Evolutionary conservation across 768 basidiomycete species (phyloP), one percentile per base, ranked within the genome.

Genomic region (Favolaschia claudopus): DNA sequence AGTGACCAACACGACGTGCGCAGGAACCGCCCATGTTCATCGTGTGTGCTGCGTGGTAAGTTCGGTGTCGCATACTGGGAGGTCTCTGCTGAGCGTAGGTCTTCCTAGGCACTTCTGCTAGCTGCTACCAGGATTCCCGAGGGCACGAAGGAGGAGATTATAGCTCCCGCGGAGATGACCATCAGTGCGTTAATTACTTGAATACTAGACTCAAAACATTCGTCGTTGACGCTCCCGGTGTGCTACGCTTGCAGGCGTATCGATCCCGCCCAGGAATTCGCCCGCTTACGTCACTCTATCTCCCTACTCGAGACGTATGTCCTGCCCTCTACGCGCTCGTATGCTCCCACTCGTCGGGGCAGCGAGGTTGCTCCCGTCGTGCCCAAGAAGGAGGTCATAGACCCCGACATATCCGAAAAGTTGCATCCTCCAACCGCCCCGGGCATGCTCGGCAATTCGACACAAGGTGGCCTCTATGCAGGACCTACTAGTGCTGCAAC

Each of bases 21-120:
- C 71, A 93, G 92, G 74, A 92, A 89, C 67, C 87, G 91, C 12
- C 92, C 92, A n/a, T 94, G 92, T 68, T 93, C 92, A 4, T 92
- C 90, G 19, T 94, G 92, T 72, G 91, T 93, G 42, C 78, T 93
- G 64, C 81, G 92, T 77, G 92, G 91, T 87, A 51, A 58, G 83
- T 76, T 48, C 51, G 49, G 27, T 51, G 51, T 67, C 45, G 32
- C 6, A 34, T 14, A 44, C 50, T 52, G 45, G 62, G 47, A 58
- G 57, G 39, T 32, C 48, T 51, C 39, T 38, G 42, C 51, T 25
- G 13, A 62, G 54, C 40, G 20, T 67, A 55, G 58, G 56, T 27
- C 45, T 57, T 64, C 57, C 57, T 69, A 93, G 91, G 92, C 55
- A 93, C 92, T 32, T 85, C 89, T 67, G 85, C 89, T 32, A 82